Percentiles rank a stretch among this genome's conserved stretches.
These are phyloP conservation scores for Ailanthus altissimus DNA, from an alignment of 345 rosid genomes.

Conservation along the genomic window DNA sequence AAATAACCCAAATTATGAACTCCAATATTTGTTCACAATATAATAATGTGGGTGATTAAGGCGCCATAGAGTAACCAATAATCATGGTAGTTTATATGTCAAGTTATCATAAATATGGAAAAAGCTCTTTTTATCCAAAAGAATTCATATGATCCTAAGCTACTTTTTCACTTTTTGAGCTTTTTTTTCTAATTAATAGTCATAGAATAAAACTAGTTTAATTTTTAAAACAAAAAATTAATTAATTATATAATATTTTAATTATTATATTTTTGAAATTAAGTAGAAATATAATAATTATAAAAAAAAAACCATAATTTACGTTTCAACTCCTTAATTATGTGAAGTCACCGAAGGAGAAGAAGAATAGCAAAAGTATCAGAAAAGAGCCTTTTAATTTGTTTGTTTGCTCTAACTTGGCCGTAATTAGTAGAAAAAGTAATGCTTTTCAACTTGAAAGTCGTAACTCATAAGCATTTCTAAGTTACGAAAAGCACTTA, in stretches of 20 bases:
- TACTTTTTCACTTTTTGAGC: not conserved
- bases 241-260: too few species aligned
- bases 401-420: conserved; percentile 8
- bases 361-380: not conserved
- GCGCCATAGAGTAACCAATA: not conserved
- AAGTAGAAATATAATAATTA: too few species aligned
- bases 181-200: too few species aligned
- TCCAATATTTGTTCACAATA: too few species aligned
- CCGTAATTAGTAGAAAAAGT: not conserved
- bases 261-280: too few species aligned
- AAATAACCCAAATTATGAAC: not conserved
- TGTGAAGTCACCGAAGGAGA: too few species aligned
- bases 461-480: not conserved
- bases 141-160: not conserved
- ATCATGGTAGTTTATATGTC: conserved; percentile 11
- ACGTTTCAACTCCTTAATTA: not conserved
- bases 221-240: too few species aligned
- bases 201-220: too few species aligned
- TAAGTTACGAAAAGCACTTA: conserved; percentile 25
- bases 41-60: too few species aligned
- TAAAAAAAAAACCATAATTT: not conserved
- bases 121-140: not conserved
- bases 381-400: not conserved
- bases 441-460: not conserved
- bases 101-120: not conserved